Percentiles rank a stretch among this genome's conserved stretches.
Evolutionary conservation across 495 filamentous ascomycete genomes (phyloP).

Genomic region (Podospora fimiseda): DNA sequence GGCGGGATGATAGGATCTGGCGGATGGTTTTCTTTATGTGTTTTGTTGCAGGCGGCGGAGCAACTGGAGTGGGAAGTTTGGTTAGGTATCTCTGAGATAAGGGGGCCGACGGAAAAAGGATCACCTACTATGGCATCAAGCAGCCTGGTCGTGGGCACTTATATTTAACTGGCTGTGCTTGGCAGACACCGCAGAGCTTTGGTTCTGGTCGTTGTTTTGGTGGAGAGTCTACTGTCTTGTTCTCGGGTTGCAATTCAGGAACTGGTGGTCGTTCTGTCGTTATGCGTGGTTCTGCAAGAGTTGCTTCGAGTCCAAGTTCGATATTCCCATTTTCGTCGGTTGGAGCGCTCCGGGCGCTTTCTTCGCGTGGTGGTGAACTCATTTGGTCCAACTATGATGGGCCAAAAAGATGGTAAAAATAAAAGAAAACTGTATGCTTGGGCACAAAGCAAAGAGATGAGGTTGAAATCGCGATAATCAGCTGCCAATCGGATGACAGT

Average conservation of each 20-base stretch:
- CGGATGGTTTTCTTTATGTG: conserved; percentile 49
- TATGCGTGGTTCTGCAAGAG: no score
- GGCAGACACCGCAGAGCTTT: conserved; percentile 53
- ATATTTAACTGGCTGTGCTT: conserved; percentile 52
- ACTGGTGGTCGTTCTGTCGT: conserved; percentile 7
- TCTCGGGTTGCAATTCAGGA: conserved; percentile 4
- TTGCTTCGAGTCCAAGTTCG: no score
- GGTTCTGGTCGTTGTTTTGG: conserved; percentile 10
- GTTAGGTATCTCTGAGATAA: background rate
- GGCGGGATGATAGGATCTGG: conserved; percentile 9
- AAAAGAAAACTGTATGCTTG: background rate
- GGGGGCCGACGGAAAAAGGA: background rate
- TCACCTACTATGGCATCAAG: conserved; percentile 52
- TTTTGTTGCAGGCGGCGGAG: conserved; percentile 60
- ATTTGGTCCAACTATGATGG: no score
- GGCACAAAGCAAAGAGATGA: background rate
- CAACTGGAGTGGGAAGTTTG: conserved; percentile 43
- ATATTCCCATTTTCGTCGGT: no score
- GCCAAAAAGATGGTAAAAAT: no score
- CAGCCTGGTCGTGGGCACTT: conserved; percentile 54
- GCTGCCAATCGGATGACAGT: background rate
- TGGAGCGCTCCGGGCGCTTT: no score
- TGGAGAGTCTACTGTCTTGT: background rate
- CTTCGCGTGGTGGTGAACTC: no score
- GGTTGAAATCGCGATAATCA: background rate